Evolutionary conservation across 768 basidiomycete species (phyloP), one percentile per base, ranked within the genome.

Genomic region (Leucocoprinus birnbaumii): DNA sequence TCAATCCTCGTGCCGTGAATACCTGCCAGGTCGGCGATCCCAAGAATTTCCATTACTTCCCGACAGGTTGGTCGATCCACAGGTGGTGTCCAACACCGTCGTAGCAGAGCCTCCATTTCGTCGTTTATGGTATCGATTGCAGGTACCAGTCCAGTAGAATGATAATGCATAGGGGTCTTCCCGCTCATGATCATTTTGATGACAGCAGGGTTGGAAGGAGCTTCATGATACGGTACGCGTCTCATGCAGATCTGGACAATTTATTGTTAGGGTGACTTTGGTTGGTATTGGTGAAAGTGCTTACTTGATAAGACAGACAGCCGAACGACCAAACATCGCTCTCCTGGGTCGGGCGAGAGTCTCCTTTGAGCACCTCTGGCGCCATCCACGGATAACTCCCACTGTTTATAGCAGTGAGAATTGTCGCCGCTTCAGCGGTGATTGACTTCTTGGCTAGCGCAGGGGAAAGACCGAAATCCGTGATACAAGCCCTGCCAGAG

Each of bases 391-490:
- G 53, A 6, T 47, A 26, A 5, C 60, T 60, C 16, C 62, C 61
- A 14, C 64, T 61, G 11, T 57, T 56, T 6, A 22, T 46, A 13
- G 42, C 50, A 4, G 44, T 57, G 18, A 48, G 1, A 61, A 54
- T 3, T 48, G 57, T 61, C 59, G 59, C 24, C 53, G 43, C 13
- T 31, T 31, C 31, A 5, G n/a, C n/a, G n/a, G 31, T 31, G 31
- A 59, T 24, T 24, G 61, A 61, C 11, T 58, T 42, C 8, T 44
- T 31, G 40, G 64, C 61, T 3, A 58, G 55, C 3, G 64, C 56
- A 2, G 60, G 38, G 1, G 62, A 54, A 14, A 65, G 56, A 6
- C 65, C 67, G 43, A 68, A 68, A 44, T 68, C 67, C 6, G 63
- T 60, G 14, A 68, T 46, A 24, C 62, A 59, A 3, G 60, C 66